A percentile compares a stretch with the other conserved stretches of the same genome.
Conservation (phyloP, 164 flowering plant genomes). For the Aristolochia fimbriata region DNA sequence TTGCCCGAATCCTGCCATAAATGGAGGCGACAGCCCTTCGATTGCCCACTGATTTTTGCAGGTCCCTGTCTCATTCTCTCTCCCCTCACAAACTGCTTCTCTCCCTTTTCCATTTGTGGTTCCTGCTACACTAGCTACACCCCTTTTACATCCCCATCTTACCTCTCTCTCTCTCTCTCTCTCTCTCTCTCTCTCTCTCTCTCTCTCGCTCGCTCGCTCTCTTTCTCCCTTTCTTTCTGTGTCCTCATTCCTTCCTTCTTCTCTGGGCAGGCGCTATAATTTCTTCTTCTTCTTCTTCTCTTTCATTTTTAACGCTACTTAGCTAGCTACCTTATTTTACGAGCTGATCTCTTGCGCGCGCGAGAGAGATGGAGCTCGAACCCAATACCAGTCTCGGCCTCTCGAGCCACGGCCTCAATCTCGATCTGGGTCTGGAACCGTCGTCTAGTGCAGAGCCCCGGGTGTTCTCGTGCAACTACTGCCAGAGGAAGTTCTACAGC, state of each 20-base stretch:
- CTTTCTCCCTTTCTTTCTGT: constrained; percentile 14
- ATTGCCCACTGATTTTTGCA: constrained; percentile 42
- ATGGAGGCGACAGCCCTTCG: constrained; percentile 52
- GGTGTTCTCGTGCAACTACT: constrained; percentile 65
- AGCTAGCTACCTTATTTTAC: no score
- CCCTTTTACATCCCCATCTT: constrained; percentile 7
- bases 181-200: constrained; percentile 14
- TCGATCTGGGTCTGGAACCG: constrained; percentile 33
- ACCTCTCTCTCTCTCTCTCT: constrained; percentile 4
- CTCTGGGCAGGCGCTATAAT: no score
- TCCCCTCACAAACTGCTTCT: neutral
- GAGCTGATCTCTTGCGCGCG: no score
- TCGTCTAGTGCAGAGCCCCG: constrained; percentile 30
- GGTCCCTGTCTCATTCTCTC: constrained; percentile 18
- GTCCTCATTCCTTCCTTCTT: constrained; percentile 4
- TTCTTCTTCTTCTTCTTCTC: neutral
- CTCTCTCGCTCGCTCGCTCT: constrained; percentile 5
- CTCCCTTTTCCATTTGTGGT: constrained; percentile 15
- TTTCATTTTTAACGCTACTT: no score
- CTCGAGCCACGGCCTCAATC: constrained; percentile 26
- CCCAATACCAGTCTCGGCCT: constrained; percentile 30
- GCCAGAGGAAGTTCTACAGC: constrained; percentile 71
- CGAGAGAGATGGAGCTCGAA: constrained; percentile 36
- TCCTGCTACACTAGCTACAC: constrained; percentile 19
- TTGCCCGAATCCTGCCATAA: constrained; percentile 36